Conservation (phyloP, 2,329 filamentous ascomycete genomes). For the Diaporthe eres region DNA sequence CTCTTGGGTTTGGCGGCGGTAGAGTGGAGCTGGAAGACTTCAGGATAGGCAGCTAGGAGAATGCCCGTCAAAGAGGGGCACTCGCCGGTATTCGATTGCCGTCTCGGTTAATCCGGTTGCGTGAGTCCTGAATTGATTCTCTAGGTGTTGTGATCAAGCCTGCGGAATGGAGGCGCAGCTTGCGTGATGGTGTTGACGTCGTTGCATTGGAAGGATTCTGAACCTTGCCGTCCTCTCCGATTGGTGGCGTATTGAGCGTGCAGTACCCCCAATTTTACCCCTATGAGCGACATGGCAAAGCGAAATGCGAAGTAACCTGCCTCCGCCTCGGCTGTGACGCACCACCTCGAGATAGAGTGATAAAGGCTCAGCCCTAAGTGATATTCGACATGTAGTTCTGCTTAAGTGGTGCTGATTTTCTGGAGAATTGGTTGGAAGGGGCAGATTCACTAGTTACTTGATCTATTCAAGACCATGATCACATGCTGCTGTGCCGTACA, state of each 20-base stretch:
- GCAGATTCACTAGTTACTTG: background rate
- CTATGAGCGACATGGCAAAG: background rate
- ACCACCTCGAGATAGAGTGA: background rate
- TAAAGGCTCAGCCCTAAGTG: background rate
- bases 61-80: background rate
- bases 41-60: no score
- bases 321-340: background rate
- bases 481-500: no score
- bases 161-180: background rate
- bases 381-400: background rate
- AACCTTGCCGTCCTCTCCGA: background rate
- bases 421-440: background rate
- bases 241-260: background rate
- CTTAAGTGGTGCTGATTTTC: background rate
- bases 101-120: background rate
- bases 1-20: no score
- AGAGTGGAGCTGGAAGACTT: no score
- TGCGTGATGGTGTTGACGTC: background rate
- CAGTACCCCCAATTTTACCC: background rate
- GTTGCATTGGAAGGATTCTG: conserved; percentile 16
- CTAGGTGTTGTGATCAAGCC: background rate
- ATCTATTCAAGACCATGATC: no score
- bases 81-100: background rate
- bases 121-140: background rate
- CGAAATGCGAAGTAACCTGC: background rate